Evolutionary conservation across 2,329 filamentous ascomycete species (phyloP).

Genomic region (Xylariaceae sp.): DNA sequence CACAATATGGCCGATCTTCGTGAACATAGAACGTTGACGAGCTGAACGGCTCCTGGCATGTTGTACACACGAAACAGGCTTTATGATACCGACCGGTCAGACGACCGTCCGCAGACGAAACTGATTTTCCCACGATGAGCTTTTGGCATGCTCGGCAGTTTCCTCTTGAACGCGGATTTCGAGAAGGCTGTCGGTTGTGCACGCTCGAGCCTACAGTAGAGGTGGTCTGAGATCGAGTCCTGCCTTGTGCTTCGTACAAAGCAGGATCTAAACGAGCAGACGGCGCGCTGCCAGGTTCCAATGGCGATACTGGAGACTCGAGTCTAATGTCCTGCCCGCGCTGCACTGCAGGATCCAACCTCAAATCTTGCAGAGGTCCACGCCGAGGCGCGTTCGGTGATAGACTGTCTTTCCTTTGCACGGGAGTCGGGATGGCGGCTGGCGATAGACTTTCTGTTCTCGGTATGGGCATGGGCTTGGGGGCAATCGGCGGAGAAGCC

Average conservation of each 20-base stretch:
- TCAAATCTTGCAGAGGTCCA: constrained; percentile 17
- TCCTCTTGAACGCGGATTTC: constrained; percentile 53
- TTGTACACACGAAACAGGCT: constrained; percentile 86
- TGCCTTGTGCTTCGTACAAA: constrained; percentile 22
- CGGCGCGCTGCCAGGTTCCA: constrained; percentile 16
- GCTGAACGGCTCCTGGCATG: constrained; percentile 74
- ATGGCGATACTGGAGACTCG: constrained; percentile 22
- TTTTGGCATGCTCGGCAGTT: constrained; percentile 79
- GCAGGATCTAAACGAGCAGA: constrained; percentile 18
- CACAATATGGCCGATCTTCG: constrained; percentile 82
- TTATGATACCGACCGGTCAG: constrained; percentile 94
- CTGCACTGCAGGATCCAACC: constrained; percentile 31
- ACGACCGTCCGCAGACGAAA: constrained; percentile 88
- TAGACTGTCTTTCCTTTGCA: constrained; percentile 6
- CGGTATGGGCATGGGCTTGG: constrained; percentile 20
- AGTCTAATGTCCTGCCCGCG: constrained; percentile 12
- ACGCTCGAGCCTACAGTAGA: constrained; percentile 27
- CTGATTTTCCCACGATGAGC: constrained; percentile 81
- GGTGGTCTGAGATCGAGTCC: constrained; percentile 13
- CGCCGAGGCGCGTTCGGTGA: constrained; percentile 7
- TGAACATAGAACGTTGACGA: constrained; percentile 92
- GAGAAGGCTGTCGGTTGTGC: constrained; percentile 38
- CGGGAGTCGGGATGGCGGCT: constrained; percentile 17
- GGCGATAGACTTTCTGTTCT: constrained; percentile 19
- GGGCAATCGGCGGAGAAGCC: too few relatives aligned